Conservation (phyloP, 2,329 filamentous ascomycete genomes). For the Stemphylium lycopersici region DNA sequence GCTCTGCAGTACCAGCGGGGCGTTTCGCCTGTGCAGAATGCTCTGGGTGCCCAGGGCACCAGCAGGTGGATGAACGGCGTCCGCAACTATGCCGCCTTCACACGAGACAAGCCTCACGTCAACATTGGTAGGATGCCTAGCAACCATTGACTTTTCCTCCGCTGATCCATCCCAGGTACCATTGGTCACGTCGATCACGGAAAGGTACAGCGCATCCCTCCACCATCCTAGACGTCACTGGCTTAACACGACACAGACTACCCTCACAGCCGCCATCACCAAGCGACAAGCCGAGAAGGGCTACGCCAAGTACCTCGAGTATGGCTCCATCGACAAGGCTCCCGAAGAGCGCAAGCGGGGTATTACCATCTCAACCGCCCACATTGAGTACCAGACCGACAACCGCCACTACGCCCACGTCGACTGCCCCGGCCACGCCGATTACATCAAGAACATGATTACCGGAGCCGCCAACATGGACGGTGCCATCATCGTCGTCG, state of each 20-base stretch:
- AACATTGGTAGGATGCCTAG: conserved; percentile 78
- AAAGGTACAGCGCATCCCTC: conserved; percentile 70
- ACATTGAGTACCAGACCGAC: conserved; percentile 98
- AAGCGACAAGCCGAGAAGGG: conserved; percentile 97
- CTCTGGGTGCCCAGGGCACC: conserved; percentile 67
- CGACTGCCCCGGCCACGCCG: conserved; percentile 99
- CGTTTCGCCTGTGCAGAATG: conserved; percentile 78
- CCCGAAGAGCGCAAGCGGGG: conserved; percentile 99
- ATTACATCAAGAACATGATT: conserved; percentile 99
- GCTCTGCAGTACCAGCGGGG: conserved; percentile 70
- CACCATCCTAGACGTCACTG: conserved; percentile 15
- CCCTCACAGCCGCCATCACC: conserved; percentile 96
- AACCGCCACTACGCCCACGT: conserved; percentile 98
- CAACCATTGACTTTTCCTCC: not conserved
- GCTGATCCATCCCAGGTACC: conserved; percentile 65
- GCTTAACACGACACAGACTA: conserved; percentile 68
- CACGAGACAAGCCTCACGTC: conserved; percentile 95
- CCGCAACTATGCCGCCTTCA: conserved; percentile 70
- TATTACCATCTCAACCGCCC: conserved; percentile 98
- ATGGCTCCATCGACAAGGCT: conserved; percentile 97
- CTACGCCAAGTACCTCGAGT: conserved; percentile 91
- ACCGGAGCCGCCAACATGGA: conserved; percentile 99
- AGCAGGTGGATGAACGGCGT: conserved; percentile 69
- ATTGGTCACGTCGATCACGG: conserved; percentile 99
- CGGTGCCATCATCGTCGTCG: conserved; percentile 97